Conservation (phyloP, 2,329 filamentous ascomycete genomes). For the Xylaria sp. region DNA sequence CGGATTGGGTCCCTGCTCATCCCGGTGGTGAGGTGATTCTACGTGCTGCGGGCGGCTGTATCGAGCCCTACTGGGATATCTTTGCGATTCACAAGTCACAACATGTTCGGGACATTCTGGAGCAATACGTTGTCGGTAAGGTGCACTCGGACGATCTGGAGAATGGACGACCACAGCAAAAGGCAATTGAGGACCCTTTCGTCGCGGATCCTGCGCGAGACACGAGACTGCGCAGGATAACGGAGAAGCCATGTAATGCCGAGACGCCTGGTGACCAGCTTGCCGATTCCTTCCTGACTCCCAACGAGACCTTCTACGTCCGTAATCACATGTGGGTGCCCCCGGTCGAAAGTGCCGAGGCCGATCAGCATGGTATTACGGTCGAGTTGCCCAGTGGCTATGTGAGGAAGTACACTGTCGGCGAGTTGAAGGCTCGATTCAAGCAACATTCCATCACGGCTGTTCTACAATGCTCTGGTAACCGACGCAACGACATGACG, state of each 20-base stretch:
- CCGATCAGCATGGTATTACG: conserved; percentile 35
- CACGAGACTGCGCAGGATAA: conserved; percentile 36
- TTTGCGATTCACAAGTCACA: conserved; percentile 63
- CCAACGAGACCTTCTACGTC: conserved; percentile 41
- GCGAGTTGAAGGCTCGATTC: conserved; percentile 42
- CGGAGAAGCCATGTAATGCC: conserved; percentile 44
- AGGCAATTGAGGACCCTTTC: conserved; percentile 55
- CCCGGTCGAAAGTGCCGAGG: conserved; percentile 30
- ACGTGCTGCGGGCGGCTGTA: conserved; percentile 56
- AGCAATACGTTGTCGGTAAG: conserved; percentile 59
- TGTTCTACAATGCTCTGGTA: conserved; percentile 45
- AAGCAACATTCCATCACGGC: conserved; percentile 39
- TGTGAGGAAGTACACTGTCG: conserved; percentile 37
- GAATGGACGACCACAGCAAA: conserved; percentile 49
- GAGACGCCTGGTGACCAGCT: conserved; percentile 41
- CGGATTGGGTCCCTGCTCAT: conserved; percentile 60
- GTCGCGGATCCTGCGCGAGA: conserved; percentile 39
- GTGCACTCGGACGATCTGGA: conserved; percentile 54
- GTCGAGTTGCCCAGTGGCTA: conserved; percentile 41
- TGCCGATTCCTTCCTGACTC: conserved; percentile 40
- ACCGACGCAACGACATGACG: conserved; percentile 42
- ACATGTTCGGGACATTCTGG: conserved; percentile 59
- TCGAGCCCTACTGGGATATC: conserved; percentile 66
- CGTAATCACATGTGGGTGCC: conserved; percentile 47
- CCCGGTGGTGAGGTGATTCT: conserved; percentile 65